Base-by-base conservation (phyloP, 768 basidiomycete genomes). In the Collybiopsis luxurians region DNA sequence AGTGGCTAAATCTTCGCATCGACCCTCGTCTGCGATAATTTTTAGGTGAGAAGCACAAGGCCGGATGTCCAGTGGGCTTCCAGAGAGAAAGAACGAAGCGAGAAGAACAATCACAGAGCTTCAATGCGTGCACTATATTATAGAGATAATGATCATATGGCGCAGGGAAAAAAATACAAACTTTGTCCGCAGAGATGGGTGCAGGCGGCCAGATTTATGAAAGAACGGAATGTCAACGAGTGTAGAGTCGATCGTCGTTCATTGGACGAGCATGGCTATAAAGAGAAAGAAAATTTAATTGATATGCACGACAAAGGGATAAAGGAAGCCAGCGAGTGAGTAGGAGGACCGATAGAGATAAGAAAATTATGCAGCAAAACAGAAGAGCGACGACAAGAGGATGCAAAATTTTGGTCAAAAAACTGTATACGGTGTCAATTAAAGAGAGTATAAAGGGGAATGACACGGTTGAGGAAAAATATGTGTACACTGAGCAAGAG, bases 341-440 rank as follows among this genome's bases (percentile, higher is more conserved):
- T 24, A 47, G 27, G 30, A 38, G 53, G 53, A 44, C 36, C 31
- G 11, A 11, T 26, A 53, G 31, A 53, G 40, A 45, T 15, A 30
- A 40, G 31, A 21, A 48, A 26, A 47, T 55, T 55, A 55, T 55
- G 54, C 54, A 55, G 44, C 43, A 55, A 55, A 55, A 55, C 45
- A 46, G 54, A 47, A 55, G 23, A 55, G 30, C 44, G 45, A 46
- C 31, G 34, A 46, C 30, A 43, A 12, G 30, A 55, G 27, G 39
- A 55, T 45, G 42, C 43, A 45, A 45, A 12, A 46, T 38, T 23
- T 26, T 31, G 17, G 44, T n/a, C n/a, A n/a, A n/a, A 26, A 23
- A 34, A 13, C 10, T 54, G 53, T 42, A 17, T 44, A 44, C 40
- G 53, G 42, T 42, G 53, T 54, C 45, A 55, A 55, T 27, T 31